Evolutionary conservation across 1,284 basidiomycete species (phyloP).

Genomic region (Ceratobasidium theobromae): DNA sequence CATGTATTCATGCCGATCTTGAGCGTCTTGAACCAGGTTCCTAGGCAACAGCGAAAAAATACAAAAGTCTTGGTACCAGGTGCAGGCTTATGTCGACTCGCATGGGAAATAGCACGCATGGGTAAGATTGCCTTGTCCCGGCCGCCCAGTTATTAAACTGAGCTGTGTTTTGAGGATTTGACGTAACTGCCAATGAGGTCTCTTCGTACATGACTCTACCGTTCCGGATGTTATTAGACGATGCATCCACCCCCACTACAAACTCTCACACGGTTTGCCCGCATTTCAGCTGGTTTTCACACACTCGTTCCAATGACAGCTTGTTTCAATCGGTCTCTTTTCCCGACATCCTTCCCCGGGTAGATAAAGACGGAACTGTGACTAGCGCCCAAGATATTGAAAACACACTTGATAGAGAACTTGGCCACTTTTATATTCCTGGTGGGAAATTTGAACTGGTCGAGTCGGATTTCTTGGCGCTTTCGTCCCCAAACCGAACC

Average conservation of each 20-base stretch:
- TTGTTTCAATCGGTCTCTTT: conserved; percentile 56
- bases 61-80: conserved; percentile 62
- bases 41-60: conserved; percentile 38
- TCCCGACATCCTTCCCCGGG: conserved; percentile 60
- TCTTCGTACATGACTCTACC: conserved; percentile 66
- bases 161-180: conserved; percentile 47
- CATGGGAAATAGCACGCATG: conserved; percentile 63
- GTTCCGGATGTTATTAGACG: conserved; percentile 57
- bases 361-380: conserved; percentile 37
- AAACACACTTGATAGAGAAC: neutral
- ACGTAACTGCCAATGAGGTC: conserved; percentile 59
- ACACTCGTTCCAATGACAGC: conserved; percentile 55
- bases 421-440: neutral
- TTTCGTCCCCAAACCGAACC: conserved; percentile 38
- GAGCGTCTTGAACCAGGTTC: conserved; percentile 46
- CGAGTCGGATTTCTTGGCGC: conserved; percentile 57
- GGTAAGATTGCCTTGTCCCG: conserved; percentile 45
- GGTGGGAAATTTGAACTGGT: conserved; percentile 46
- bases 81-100: conserved; percentile 60
- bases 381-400: neutral
- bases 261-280: conserved; percentile 58
- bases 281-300: conserved; percentile 67
- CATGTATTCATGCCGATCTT: conserved; percentile 59
- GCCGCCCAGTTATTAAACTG: neutral
- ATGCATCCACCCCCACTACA: conserved; percentile 45